Conservation (phyloP, 805 yeast species). For the Metschnikowia aberdeeniae region DNA sequence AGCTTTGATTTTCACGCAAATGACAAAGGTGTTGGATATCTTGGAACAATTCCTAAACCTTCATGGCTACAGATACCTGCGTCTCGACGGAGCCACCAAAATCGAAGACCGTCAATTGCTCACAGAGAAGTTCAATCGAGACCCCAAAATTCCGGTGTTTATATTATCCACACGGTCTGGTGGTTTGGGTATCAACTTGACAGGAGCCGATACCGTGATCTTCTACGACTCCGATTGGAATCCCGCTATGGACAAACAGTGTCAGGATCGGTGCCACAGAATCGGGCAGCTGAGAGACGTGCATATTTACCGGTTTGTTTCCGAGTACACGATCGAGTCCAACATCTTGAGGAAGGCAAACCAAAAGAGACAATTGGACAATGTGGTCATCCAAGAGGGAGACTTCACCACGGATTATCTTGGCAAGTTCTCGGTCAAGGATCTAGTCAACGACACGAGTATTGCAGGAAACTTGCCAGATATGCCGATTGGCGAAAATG, state of each 20-base stretch:
- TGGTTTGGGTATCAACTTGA: constrained; percentile 93
- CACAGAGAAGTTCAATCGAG: constrained; percentile 90
- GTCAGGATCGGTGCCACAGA: constrained; percentile 98
- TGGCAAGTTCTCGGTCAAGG: constrained; percentile 80
- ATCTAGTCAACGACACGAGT: constrained; percentile 65
- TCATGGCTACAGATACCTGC: constrained; percentile 90
- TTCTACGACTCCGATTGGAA: constrained; percentile 99
- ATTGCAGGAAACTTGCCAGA: constrained; percentile 38
- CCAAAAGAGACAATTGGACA: constrained; percentile 89
- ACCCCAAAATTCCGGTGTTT: constrained; percentile 81
- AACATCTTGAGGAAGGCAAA: constrained; percentile 91
- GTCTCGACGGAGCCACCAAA: constrained; percentile 96
- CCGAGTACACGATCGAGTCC: constrained; percentile 94
- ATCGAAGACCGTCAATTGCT: constrained; percentile 93
- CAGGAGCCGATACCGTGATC: constrained; percentile 98
- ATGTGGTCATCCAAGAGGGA: constrained; percentile 95
- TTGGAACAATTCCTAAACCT: constrained; percentile 89
- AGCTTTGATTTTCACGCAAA: constrained; percentile 93
- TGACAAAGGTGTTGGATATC: constrained; percentile 94
- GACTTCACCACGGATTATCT: constrained; percentile 97
- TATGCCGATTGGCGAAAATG: constrained; percentile 35
- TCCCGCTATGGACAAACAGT: constrained; percentile 99
- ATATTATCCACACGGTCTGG: constrained; percentile 95
- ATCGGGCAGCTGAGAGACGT: constrained; percentile 98
- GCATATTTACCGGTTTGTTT: constrained; percentile 92